Percentiles rank a stretch among this genome's conserved stretches.
Conservation (phyloP, 176 grass and related monocot genomes). For the Oryza meridionalis region DNA sequence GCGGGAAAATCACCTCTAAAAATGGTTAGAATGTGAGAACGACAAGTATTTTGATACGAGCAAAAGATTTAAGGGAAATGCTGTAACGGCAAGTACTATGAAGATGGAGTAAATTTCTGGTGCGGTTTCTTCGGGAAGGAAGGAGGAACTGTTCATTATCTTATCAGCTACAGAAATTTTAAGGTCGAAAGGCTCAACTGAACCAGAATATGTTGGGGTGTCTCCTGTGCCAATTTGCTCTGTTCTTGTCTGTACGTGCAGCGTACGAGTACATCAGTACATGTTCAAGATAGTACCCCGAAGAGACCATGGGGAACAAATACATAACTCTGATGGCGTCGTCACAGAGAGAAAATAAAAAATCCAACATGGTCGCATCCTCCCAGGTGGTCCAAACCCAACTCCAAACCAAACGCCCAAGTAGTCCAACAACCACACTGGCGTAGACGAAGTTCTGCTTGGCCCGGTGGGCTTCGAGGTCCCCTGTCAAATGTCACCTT, state of each 20-base stretch:
- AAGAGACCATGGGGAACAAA: conserved; percentile 4
- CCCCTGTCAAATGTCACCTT: no score
- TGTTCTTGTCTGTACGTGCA: background rate
- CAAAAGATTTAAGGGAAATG: no score
- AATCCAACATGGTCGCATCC: background rate
- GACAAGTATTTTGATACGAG: no score
- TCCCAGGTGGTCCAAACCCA: conserved; percentile 26
- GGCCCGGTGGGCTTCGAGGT: background rate
- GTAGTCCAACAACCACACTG: background rate
- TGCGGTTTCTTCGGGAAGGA: no score
- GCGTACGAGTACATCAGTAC: background rate
- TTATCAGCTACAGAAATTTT: background rate
- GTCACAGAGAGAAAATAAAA: background rate
- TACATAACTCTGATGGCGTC: background rate
- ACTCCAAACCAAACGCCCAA: background rate
- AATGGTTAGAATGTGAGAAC: no score
- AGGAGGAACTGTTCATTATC: no score
- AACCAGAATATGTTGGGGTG: background rate
- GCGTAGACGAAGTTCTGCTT: background rate
- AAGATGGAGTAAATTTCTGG: no score
- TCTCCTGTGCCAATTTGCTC: background rate
- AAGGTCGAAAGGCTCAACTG: background rate
- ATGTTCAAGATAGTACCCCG: background rate
- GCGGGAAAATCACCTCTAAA: no score
- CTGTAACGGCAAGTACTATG: no score